These are phyloP conservation scores for Clitopilus hobsonii DNA, from an alignment of 768 basidiomycete genomes.

Conservation along the genomic window DNA sequence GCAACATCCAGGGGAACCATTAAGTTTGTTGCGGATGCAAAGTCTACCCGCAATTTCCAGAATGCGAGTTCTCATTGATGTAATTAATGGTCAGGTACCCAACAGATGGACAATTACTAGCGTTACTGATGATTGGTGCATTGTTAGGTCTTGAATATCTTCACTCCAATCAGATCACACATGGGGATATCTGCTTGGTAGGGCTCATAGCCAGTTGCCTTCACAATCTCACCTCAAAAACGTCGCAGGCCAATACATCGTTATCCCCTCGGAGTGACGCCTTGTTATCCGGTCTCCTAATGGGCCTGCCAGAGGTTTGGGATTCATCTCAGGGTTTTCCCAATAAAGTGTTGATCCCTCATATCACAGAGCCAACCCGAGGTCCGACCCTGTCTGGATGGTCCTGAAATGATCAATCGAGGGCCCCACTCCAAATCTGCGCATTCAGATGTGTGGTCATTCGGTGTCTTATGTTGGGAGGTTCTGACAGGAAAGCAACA, in stretches of 20 bases:
- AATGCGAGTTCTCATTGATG: conserved; percentile 30
- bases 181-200: conserved; percentile 39
- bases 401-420: neutral
- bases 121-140: neutral
- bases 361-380: neutral
- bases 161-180: conserved; percentile 30
- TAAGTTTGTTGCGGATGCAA: neutral
- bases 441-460: conserved; percentile 44
- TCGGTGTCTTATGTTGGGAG: conserved; percentile 44
- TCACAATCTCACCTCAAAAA: neutral
- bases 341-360: neutral
- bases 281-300: neutral
- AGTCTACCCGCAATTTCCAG: conserved; percentile 19
- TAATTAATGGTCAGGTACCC: conserved; percentile 13
- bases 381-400: neutral
- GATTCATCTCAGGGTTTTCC: neutral
- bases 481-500: conserved; percentile 38
- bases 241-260: conserved; percentile 36
- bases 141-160: conserved; percentile 36
- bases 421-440: conserved; percentile 23
- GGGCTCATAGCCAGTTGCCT: conserved; percentile 5
- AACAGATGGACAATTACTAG: neutral
- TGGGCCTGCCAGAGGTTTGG: neutral
- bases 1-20: neutral
- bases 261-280: conserved; percentile 19